Base-by-base conservation (phyloP, 208 protist species). In the Leishmania gerbilli region DNA sequence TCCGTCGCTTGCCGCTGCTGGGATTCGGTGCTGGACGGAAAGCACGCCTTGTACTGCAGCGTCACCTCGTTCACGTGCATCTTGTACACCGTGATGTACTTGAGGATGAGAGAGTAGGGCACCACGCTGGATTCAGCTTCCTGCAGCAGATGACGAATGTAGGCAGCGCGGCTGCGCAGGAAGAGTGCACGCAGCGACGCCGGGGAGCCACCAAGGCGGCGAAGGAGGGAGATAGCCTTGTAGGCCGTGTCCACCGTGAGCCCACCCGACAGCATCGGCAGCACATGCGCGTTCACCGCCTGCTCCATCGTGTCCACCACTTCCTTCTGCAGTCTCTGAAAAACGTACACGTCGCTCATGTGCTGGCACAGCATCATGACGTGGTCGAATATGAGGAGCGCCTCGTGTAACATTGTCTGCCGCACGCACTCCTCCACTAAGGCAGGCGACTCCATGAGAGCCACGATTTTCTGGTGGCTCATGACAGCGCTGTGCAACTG, bases 391-490 rank as follows among this genome's bases (percentile, higher is more conserved):
- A 97, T 86, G 40, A 91, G 83, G 1, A 95, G 74, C 49, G 92
- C 92, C 87, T 97, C 92, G 79, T 92, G 88, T 82, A 94, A 96
- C 92, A 97, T 92, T 34, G 91, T 90, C 55, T 87, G 87, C 3
- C 80, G 79, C 58, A 96, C 84, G 82, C 92, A 96, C 40, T 95
- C 92, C 45, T 88, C 83, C 65, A 96, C 84, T 13, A 95, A 71
- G 15, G 74, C 64, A 1, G 94, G 94, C 0, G 91, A 88, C 81
- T 97, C 94, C 69, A 95, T 84, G 67, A 97, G 82, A 3, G 87
- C 87, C n/a, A 93, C 75, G 17, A 97, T 79, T 68, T 93, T 88
- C 76, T 91, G 88, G 79, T 96, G 88, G 51, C 90, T 88, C 67
- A 86, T 72, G 31, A 91, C 80, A 11, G 92, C 90, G 62, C 81